Conservation (phyloP, 192 early-diverging fungal genomes). For the Coemansia sp. region DNA sequence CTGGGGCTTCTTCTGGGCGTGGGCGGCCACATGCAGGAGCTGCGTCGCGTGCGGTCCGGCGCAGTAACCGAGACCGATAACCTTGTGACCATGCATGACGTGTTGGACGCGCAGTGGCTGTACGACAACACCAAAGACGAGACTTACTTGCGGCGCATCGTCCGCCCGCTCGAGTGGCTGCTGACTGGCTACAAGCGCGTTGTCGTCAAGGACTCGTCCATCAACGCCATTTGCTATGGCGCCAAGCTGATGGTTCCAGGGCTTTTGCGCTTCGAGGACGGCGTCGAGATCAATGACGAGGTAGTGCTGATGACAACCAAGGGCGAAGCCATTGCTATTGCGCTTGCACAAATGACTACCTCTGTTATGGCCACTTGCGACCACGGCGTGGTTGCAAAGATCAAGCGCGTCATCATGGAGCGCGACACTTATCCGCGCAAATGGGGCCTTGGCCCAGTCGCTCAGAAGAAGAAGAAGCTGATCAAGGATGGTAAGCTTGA, state of each 20-base stretch:
- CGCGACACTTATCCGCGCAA: constrained; percentile 97
- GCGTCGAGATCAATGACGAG: constrained; percentile 95
- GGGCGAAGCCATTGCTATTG: constrained; percentile 99
- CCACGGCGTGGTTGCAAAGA: constrained; percentile 97
- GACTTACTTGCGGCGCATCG: constrained; percentile 88
- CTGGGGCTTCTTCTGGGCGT: constrained; percentile 91
- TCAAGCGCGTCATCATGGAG: constrained; percentile 99
- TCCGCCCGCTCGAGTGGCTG: constrained; percentile 92
- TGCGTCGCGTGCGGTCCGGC: constrained; percentile 94
- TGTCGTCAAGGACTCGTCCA: constrained; percentile 97
- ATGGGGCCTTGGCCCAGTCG: constrained; percentile 97
- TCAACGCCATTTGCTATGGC: constrained; percentile 99
- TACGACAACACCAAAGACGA: constrained; percentile 98
- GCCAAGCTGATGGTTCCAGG: constrained; percentile 99
- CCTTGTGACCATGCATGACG: constrained; percentile 98
- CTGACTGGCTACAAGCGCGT: constrained; percentile 95
- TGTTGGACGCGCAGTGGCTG: constrained; percentile 98
- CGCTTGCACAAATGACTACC: constrained; percentile 95
- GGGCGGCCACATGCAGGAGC: constrained; percentile 99
- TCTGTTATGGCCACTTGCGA: constrained; percentile 96
- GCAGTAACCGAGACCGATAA: constrained; percentile 89
- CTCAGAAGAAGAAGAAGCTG: constrained; percentile 96
- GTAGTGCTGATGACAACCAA: constrained; percentile 99
- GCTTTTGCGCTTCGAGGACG: constrained; percentile 92
- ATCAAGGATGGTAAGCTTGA: constrained; percentile 98